Base-by-base conservation (phyloP, 768 basidiomycete species). In the Trametes punicea region DNA sequence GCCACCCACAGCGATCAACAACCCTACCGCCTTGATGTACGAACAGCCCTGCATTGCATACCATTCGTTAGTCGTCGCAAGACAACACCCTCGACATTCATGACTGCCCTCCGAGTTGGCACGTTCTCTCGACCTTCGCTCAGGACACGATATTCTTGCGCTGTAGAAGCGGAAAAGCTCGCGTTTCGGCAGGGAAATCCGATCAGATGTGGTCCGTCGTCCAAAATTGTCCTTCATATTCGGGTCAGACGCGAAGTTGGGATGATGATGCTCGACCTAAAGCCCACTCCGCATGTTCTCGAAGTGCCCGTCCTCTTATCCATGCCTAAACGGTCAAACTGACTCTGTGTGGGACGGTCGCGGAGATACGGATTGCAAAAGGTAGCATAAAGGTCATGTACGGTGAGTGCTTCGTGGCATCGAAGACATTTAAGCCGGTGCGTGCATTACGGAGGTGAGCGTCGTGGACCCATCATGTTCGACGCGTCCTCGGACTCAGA, bases 401-500 rank as follows among this genome's bases (percentile, higher is more conserved):
- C 11, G 26, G 38, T 11, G 49, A 16, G 11, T 40, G 26, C 36
- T 27, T 7, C 27, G 29, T 46, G 31, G 44, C 44, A 26, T 18
- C n/a, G 9, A 30, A 29, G 39, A 9, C 45, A 46, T 23, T 38
- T 41, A 47, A 41, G 46, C 27, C 10, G 26, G 16, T 18, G 18
- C 9, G 16, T 45, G 16, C 13, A 40, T n/a, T 16, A 34, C 4
- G 26, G 27, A 29, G 4, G 26, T 27, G 18, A n/a, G n/a, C 25
- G 2, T 39, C 42, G 39, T 10, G 18, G n/a, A 15, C 30, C 15
- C 33, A 25, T 25, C 7, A 56, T 56, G 55, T 51, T 45, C 26
- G 55, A 56, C 40, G 42, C 48, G 2, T 46, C 26, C 42, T 56
- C 49, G 6, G 55, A 56, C 42, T 42, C 55, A 4, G 55, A 56